Conservation (phyloP, 805 yeast genomes). For the Myxozyma melibiosi region DNA sequence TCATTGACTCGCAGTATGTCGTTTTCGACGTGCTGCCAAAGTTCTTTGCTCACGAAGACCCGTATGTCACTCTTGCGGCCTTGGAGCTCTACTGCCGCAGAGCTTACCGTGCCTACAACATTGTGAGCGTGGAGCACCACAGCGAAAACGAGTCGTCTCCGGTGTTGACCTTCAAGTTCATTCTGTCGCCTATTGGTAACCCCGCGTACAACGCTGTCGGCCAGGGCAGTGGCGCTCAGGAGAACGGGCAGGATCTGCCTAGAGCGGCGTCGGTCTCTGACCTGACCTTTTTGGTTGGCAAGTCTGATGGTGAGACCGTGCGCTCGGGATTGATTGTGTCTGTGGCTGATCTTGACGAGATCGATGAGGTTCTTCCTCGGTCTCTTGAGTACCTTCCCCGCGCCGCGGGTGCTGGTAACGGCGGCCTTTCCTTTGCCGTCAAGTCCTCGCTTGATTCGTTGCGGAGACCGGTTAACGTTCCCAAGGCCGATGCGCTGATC, state of each 20-base stretch:
- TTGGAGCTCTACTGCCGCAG: constrained; percentile 95
- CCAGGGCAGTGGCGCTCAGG: constrained; percentile 16
- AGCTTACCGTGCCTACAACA: constrained; percentile 93
- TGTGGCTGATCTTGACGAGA: constrained; percentile 80
- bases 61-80: constrained; percentile 91
- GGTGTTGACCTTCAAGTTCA: constrained; percentile 84
- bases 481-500: constrained; percentile 47
- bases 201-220: constrained; percentile 70
- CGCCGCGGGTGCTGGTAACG: constrained; percentile 43
- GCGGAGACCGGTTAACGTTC: constrained; percentile 25
- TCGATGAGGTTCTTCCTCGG: constrained; percentile 75
- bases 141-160: constrained; percentile 55
- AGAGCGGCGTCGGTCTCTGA: constrained; percentile 94
- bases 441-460: constrained; percentile 45
- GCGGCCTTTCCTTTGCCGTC: constrained; percentile 49
- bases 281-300: constrained; percentile 78
- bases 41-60: constrained; percentile 80
- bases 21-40: constrained; percentile 95
- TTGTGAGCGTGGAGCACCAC: constrained; percentile 71
- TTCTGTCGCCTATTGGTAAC: constrained; percentile 69
- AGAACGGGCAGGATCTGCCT: constrained; percentile 46
- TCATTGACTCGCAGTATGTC: constrained; percentile 92
- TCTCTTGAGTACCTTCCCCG: constrained; percentile 73
- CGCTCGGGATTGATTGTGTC: constrained; percentile 87
- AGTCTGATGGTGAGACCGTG: constrained; percentile 61